These are phyloP conservation scores for Debaryomycetaceae sp. DNA, from an alignment of 1,139 yeast genomes.

Conservation along the genomic window DNA sequence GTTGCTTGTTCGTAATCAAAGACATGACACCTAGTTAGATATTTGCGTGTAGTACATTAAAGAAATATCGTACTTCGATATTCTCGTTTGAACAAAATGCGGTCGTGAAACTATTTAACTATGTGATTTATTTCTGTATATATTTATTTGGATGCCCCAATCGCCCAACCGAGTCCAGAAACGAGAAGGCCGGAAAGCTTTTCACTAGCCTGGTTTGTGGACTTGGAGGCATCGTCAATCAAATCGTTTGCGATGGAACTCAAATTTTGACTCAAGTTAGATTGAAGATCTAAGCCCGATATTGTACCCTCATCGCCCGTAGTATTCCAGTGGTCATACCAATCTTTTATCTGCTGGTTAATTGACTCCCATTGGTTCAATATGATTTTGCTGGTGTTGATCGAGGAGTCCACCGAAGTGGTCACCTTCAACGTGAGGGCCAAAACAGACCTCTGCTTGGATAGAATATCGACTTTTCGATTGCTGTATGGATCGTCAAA, in stretches of 20 bases:
- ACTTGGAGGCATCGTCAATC: conserved; percentile 30
- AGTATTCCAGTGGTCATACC: conserved; percentile 8
- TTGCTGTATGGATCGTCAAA: conserved; percentile 20
- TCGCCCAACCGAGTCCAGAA: conserved; percentile 65
- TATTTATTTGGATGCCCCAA: conserved; percentile 46
- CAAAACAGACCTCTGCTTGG: conserved; percentile 48
- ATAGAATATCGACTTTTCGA: conserved; percentile 18
- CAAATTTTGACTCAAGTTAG: background rate
- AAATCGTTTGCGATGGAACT: conserved; percentile 23
- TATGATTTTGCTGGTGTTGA: conserved; percentile 29
- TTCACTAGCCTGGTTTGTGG: conserved; percentile 42
- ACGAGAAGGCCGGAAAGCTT: conserved; percentile 51
- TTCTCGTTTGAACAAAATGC: background rate
- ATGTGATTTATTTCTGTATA: background rate
- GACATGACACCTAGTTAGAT: conserved; percentile 15
- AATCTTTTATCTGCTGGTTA: conserved; percentile 25
- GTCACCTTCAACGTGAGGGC: conserved; percentile 38
- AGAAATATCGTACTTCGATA: too few relatives aligned
- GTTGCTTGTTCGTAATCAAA: conserved; percentile 28
- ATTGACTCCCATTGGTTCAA: conserved; percentile 36
- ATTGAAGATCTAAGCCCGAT: background rate
- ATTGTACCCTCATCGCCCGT: background rate
- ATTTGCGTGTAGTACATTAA: background rate
- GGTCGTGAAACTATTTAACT: background rate
- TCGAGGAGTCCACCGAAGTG: conserved; percentile 14